Percentiles rank a stretch among this genome's conserved stretches.
Evolutionary conservation across 73 alveolate species (phyloP).

Genomic region (Paramecium biaurelia): DNA sequence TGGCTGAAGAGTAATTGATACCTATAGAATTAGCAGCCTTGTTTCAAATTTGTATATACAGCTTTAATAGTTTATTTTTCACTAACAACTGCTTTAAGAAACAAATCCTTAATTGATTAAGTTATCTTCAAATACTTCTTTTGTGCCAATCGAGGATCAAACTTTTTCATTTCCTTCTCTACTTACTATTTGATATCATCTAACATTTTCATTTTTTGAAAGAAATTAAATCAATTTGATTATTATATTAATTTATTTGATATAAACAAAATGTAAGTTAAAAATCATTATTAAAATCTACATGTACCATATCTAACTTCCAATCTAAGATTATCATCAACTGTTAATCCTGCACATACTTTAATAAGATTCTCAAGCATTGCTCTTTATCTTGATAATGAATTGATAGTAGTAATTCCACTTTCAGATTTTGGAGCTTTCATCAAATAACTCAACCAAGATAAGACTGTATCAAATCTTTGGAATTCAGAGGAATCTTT

Average conservation of each 20-base stretch:
- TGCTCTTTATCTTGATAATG: conserved; percentile 59
- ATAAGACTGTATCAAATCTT: conserved; percentile 59
- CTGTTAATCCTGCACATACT: conserved; percentile 62
- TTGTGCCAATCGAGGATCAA: not conserved
- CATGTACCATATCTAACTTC: conserved; percentile 37
- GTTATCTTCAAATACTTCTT: conserved; percentile 28
- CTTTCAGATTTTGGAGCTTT: conserved; percentile 62
- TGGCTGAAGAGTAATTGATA: conserved; percentile 33
- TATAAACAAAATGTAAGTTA: conserved; percentile 1
- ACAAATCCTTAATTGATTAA: conserved; percentile 12
- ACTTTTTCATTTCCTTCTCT: conserved; percentile 21
- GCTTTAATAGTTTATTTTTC: not conserved
- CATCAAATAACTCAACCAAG: conserved; percentile 53
- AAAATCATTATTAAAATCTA: conserved; percentile 24
- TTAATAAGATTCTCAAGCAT: conserved; percentile 58
- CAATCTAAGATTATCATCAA: conserved; percentile 57
- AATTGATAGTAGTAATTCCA: conserved; percentile 43
- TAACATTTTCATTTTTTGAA: not conserved
- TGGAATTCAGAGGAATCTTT: conserved; percentile 42
- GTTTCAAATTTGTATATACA: not conserved
- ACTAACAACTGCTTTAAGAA: not conserved
- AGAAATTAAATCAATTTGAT: not conserved
- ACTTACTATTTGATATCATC: conserved; percentile 11
- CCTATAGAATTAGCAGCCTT: conserved; percentile 10
- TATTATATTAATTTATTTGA: not conserved